Evolutionary conservation across 176 grass and related monocot species (phyloP), one percentile per base, ranked within the genome.

Genomic region (Rhynchospora pubera): DNA sequence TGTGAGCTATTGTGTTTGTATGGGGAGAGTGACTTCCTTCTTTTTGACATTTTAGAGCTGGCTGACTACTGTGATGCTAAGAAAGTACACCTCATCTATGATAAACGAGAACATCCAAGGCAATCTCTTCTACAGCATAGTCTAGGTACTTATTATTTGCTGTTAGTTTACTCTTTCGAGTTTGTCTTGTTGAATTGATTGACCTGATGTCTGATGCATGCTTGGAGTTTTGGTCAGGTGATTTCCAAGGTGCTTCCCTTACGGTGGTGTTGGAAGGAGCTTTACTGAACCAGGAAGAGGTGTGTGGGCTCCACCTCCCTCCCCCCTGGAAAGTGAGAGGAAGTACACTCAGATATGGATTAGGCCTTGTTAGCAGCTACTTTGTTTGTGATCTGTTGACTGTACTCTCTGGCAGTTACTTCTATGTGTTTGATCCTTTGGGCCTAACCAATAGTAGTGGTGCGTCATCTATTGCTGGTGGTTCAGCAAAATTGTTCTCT

Each of bases 301-400:
- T 97, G 78, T 97, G 92, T 81, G 85, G 87, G 62, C 85, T 97
- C 58, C 94, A 97, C 77, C 85, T 91, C 84, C 83, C 92, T 62
- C 94, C 94, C 53, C 92, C 94, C 16, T 97, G 94, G 94, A 97
- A 94, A 87, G n/a, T 94, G 77, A 89, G 89, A 86, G 94, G 94
- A 62, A 91, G 66, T 65, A 85, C 85, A 80, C 88, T 97, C 60
- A 90, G 92, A 60, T 97, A 94, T 83, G 94, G 94, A n/a, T 62
- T 94, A 52, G 94, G 94, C 87, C 86, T 97, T 89, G 74, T 97
- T 82, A 94, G 92, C 80, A 80, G 94, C 84, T 97, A 94, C 86
- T 97, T 97, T 83, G 79, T 97, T 12, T 92, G 87, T 9, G 94
- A 97, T 89, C 68, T 91, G 68, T 86, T 97, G 85, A 92, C 91